Conservation (phyloP, 2,329 filamentous ascomycete species). For the Aspergillus sp. region DNA sequence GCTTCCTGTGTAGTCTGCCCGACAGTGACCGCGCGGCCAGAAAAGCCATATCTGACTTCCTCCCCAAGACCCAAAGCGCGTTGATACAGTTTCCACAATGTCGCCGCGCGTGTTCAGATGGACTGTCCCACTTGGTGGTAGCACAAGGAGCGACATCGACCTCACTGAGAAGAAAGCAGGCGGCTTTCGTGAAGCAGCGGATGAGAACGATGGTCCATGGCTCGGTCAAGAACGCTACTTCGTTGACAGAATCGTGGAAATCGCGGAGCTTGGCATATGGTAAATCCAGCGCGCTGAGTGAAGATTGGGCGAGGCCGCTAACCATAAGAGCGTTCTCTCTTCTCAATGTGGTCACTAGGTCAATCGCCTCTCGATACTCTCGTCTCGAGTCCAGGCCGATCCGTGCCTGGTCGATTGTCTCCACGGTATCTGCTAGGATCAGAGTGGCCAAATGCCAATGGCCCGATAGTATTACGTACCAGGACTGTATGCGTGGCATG, state of each 20-base stretch:
- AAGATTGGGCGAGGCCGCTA: slow-evolving; percentile 43
- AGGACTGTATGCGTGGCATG: slow-evolving; percentile 49
- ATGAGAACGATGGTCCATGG: slow-evolving; percentile 53
- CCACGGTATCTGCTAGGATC: slow-evolving; percentile 48
- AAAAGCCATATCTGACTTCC: slow-evolving; percentile 48
- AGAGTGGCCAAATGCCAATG: slow-evolving; percentile 53
- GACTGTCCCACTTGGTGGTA: neutral
- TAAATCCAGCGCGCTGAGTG: slow-evolving; percentile 27
- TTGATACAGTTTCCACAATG: slow-evolving; percentile 44
- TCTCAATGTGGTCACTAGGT: slow-evolving; percentile 36
- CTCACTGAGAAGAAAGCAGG: slow-evolving; percentile 31
- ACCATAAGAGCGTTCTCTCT: slow-evolving; percentile 40
- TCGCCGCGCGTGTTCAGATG: slow-evolving; percentile 4
- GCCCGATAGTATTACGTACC: slow-evolving; percentile 51
- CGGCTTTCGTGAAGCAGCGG: slow-evolving; percentile 45
- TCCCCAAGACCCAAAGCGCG: slow-evolving; percentile 48
- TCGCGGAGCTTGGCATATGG: slow-evolving; percentile 10
- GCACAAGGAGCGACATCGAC: slow-evolving; percentile 1
- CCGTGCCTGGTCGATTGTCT: slow-evolving; percentile 39
- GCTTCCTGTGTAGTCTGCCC: slow-evolving; percentile 18
- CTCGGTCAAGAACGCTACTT: slow-evolving; percentile 51
- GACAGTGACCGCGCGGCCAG: slow-evolving; percentile 33
- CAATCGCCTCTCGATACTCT: slow-evolving; percentile 16
- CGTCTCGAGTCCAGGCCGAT: slow-evolving; percentile 13
- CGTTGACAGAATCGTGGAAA: slow-evolving; percentile 47